Evolutionary conservation across 208 protist species (phyloP), one percentile per base, ranked within the genome.

Genomic region (Acanthamoeba polyphaga): DNA sequence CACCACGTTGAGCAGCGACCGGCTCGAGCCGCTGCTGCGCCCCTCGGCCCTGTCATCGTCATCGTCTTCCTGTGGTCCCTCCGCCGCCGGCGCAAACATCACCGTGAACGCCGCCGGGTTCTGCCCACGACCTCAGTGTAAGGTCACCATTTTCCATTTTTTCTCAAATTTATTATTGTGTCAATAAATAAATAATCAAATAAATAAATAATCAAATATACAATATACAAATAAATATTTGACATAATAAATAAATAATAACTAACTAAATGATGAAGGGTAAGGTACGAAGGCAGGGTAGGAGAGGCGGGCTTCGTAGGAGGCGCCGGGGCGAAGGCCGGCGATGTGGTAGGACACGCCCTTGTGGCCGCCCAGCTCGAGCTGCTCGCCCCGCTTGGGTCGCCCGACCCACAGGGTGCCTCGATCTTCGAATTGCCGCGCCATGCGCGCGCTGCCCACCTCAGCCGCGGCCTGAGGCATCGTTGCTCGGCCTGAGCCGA

Each of bases 1-100:
- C 29, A 34, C 64, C n/a, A 70, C 64, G n/a, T 70, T 70, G 29
- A 70, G 64, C 64, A 70, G 64, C 64, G 64, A 70, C 29, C 64
- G 4, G 64, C 64, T 70, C 64, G 64, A 70, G 7, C 64, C 64
- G 64, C 64, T 34, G 64, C 64, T 70, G n/a, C 64, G 64, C 7
- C n/a, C 64, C 13, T 29, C 64, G 64, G 64, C 64, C 8, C 64
- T 70, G 24, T 70, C 64, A 0, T 70, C 64, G 34, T 8, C 29
- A 15, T 70, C 64, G 64, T 19, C 29, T 1, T 70, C 64, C 4
- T 70, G 17, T 24, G 7, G 58, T 64, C 58, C n/a, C n/a, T 34
- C n/a, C n/a, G 7, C 60, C 10, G 15, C 19, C 19, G 55, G 60
- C 60, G 7, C 60, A n/a, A 66, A 66, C 60, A 66, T 66, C 60